Evolutionary conservation across 192 early-diverging fungal species (phyloP), one percentile per base, ranked within the genome.

Genomic region (Diversispora epigaea): DNA sequence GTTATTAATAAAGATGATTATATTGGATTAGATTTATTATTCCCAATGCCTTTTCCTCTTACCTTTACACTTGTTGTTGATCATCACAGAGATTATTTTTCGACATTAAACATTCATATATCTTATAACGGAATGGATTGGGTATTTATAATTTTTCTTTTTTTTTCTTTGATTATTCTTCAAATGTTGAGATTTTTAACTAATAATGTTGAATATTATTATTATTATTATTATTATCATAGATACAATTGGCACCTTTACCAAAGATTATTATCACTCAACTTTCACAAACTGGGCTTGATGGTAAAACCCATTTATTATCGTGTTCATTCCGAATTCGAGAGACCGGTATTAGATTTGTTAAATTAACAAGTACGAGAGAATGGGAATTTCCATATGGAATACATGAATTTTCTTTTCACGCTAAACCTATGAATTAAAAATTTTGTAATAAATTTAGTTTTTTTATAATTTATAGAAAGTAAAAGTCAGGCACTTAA

Each of bases 1-100:
- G 82, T 79, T 25, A 86, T 86, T 52, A 73, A 61, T 6, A 64
- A 68, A 40, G 84, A 80, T 10, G 87, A 88, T 54, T 88, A 85
- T 63, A 84, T 88, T 79, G 85, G 87, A 19, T 60, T 88, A 47
- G 87, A 88, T 77, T 76, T 88, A 76, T 52, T 88, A 45, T 73
- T 86, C 39, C 75, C 77, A 14, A 81, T 88, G 41, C 71, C 43
- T 21, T 25, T 73, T 4, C 71, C 71, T 7, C 56, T 73, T 60
- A 73, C 43, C 9, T 73, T 61, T 61, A 55, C 22, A 43, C 56
- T 73, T 25, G 25, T 61, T 41, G 44, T 73, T 14, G 56, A 73
- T 73, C 71, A 73, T 60, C 14, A 69, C 15, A 21, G 15, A 3
- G 68, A 44, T 10, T 84, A 84, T 66, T 75, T 77, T 47, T 50